A percentile compares a stretch with the other conserved stretches of the same genome.
These are phyloP conservation scores for Fomitopsis pulvina DNA, from an alignment of 768 basidiomycete species.

Conservation along the genomic window DNA sequence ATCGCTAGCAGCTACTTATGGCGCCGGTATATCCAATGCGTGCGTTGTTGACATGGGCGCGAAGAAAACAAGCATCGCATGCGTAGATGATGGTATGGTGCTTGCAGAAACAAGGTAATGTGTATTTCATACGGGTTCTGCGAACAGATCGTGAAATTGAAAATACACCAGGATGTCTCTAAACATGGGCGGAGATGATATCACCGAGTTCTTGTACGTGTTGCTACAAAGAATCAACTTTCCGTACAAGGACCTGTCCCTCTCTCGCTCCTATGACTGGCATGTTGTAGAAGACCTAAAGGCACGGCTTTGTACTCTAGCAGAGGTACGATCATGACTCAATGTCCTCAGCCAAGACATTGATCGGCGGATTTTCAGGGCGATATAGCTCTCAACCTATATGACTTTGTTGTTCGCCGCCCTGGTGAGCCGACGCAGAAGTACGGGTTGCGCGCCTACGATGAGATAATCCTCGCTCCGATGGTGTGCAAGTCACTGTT, in stretches of 20 bases:
- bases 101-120: conserved; percentile 77
- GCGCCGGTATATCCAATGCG: conserved; percentile 89
- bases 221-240: conserved; percentile 76
- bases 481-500: conserved; percentile 51
- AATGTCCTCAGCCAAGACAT: no score
- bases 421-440: conserved; percentile 77
- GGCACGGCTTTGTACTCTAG: conserved; percentile 72
- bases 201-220: conserved; percentile 83
- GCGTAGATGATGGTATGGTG: conserved; percentile 91
- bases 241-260: conserved; percentile 80
- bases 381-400: conserved; percentile 84
- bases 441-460: conserved; percentile 86
- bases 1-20: conserved; percentile 88
- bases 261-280: conserved; percentile 81
- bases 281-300: conserved; percentile 90
- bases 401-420: conserved; percentile 82
- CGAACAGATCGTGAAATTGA: neutral
- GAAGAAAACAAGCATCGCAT: conserved; percentile 74
- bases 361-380: conserved; percentile 48
- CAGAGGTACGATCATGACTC: conserved; percentile 54
- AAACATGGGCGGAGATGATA: conserved; percentile 90
- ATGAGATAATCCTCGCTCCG: conserved; percentile 91
- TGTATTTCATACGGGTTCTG: neutral
- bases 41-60: conserved; percentile 97
- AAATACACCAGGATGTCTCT: conserved; percentile 54